These are phyloP conservation scores for Asterophora parasitica DNA, from an alignment of 768 basidiomycete species.

Conservation along the genomic window DNA sequence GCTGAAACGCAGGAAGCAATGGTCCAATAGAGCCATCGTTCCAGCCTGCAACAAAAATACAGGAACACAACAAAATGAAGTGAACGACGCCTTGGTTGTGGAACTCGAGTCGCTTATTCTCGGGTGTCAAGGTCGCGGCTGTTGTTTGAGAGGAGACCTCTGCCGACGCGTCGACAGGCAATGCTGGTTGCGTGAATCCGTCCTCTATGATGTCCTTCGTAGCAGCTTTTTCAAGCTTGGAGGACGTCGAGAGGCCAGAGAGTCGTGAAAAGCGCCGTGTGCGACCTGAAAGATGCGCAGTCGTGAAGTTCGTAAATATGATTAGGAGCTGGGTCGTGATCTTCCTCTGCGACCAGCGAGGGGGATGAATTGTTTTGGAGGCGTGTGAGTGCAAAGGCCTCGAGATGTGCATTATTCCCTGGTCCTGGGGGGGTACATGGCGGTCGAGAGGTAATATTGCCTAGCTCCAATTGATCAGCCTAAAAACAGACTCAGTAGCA, in stretches of 20 bases:
- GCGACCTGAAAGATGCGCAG: constrained; percentile 9
- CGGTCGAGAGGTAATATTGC: too few species aligned
- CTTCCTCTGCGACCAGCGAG: constrained; percentile 1
- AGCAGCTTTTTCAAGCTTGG: neutral
- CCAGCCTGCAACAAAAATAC: constrained; percentile 39
- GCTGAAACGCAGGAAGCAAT: constrained; percentile 23
- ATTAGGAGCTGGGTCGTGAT: neutral
- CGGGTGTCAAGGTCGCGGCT: neutral
- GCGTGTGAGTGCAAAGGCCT: constrained; percentile 7
- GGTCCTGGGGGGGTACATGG: constrained; percentile 1
- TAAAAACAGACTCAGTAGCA: too few species aligned
- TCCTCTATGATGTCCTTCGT: too few species aligned
- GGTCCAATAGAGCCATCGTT: constrained; percentile 25
- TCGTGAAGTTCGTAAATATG: constrained; percentile 6
- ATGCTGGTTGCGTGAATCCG: neutral
- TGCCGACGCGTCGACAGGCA: neutral
- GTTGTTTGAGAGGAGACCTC: neutral
- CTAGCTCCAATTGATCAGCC: too few species aligned
- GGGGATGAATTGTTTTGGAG: neutral
- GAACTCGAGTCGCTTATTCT: constrained; percentile 1
- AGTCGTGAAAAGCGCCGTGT: constrained; percentile 6
- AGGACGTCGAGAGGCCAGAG: neutral
- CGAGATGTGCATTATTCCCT: constrained; percentile 3
- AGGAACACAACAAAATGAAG: constrained; percentile 37
- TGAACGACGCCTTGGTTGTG: constrained; percentile 25